Percentiles rank a stretch among this genome's conserved stretches.
phyloP scores from a whole-genome alignment of 176 grass and related monocot genomes.

The Aegilops speltoides region DNA sequence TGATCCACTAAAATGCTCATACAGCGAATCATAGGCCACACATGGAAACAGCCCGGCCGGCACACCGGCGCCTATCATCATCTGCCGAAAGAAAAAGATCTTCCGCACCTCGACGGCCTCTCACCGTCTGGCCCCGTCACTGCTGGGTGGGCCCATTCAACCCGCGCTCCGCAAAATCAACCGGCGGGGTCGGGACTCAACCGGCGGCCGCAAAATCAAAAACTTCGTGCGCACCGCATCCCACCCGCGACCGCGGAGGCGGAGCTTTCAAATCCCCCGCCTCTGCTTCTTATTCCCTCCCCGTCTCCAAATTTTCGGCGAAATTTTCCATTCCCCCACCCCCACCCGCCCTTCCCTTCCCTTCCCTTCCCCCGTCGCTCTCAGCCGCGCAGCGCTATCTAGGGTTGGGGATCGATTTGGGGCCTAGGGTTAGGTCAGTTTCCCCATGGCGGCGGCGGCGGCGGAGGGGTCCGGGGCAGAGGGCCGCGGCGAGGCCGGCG shows the following conservation, averaged over 20 bases:
- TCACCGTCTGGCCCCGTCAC: neutral
- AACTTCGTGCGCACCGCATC: neutral
- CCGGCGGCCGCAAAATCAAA: neutral
- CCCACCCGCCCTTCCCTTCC: neutral
- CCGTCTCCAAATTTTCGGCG: neutral
- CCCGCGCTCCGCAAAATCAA: neutral
- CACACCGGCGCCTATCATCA: too few relatives aligned
- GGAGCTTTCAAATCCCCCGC: slow-evolving; percentile 31
- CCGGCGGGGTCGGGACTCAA: too few relatives aligned
- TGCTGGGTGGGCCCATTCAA: neutral
- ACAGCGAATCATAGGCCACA: too few relatives aligned
- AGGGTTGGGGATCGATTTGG: slow-evolving; percentile 13
- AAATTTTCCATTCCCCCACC: neutral
- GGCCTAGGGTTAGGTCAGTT: neutral
- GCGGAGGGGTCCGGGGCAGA: neutral
- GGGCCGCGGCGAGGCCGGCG: neutral
- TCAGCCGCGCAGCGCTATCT: neutral
- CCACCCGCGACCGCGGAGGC: neutral
- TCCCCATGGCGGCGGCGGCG: slow-evolving; percentile 30
- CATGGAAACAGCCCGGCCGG: too few relatives aligned
- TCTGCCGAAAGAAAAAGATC: neutral
- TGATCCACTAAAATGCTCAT: too few relatives aligned
- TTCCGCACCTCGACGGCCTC: neutral
- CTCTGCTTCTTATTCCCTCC: neutral
- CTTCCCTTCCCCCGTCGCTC: neutral